These are phyloP conservation scores for Asterionellopsis glacialis DNA, from an alignment of 108 stramenopile species.

Conservation along the genomic window DNA sequence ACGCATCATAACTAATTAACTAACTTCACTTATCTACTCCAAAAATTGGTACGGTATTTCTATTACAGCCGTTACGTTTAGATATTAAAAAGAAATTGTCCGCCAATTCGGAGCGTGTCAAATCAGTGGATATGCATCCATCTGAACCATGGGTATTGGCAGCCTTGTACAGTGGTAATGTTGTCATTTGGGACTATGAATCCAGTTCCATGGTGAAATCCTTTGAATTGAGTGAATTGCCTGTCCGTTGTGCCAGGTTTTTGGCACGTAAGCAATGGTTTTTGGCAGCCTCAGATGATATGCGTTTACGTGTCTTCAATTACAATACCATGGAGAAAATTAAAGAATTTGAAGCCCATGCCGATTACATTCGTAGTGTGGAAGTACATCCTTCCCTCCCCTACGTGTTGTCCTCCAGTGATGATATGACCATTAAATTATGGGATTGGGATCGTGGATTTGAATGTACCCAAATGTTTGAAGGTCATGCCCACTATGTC, in stretches of 20 bases:
- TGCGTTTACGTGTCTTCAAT: conserved; percentile 93
- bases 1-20: too few species aligned
- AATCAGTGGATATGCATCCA: conserved; percentile 96
- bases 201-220: conserved; percentile 83
- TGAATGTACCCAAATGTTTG: conserved; percentile 92
- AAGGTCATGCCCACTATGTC: conserved; percentile 99
- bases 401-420: conserved; percentile 83
- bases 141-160: conserved; percentile 96
- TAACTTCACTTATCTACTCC: too few species aligned
- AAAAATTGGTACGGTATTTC: too few species aligned
- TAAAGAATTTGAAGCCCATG: conserved; percentile 97
- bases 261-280: conserved; percentile 97
- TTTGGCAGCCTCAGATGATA: conserved; percentile 89
- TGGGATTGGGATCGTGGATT: conserved; percentile 98
- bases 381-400: conserved; percentile 97
- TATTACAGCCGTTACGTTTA: conserved; percentile 84
- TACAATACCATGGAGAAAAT: conserved; percentile 99
- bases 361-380: conserved; percentile 96
- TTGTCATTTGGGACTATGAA: conserved; percentile 98
- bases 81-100: conserved; percentile 90
- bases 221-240: conserved; percentile 92
- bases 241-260: conserved; percentile 97
- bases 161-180: conserved; percentile 96
- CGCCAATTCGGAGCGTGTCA: conserved; percentile 92
- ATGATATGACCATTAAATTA: conserved; percentile 98